Evolutionary conservation across 805 yeast genomes (phyloP), one percentile per base, ranked within the genome.

Genomic region (Metschnikowia picachoensis): DNA sequence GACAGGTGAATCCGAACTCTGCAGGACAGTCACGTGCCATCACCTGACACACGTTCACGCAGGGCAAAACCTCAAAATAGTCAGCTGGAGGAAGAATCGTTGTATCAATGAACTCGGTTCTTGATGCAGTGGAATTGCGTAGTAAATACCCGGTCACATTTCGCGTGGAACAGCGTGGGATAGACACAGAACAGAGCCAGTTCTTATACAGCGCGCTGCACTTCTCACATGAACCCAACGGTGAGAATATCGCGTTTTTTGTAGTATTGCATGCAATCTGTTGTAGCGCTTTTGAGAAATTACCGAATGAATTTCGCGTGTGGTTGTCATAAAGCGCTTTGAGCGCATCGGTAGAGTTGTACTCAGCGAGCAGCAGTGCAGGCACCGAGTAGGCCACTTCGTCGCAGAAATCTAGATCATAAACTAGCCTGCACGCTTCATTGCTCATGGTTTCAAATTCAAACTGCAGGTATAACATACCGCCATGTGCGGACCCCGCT

Each of bases 351-450:
- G 49, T 43, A 17, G 43, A 31, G 31, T 16, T 35, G 35, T 41
- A 48, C 35, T 30, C 48, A 38, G 8, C 39, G 27, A 29, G 51
- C 36, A 46, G 48, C 13, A 66, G 67, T 7, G 63, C 72, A 0
- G 98, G 98, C 0, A 87, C 96, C 0, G 96, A 77, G 65, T 91
- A 92, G 1, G 96, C 94, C 20, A 92, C 95, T 38, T 79, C 78
- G 29, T 73, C 64, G 64, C 99, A 92, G 58, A 90, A 90, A 2
- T 78, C 82, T 48, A 92, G 70, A 48, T 80, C 85, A 60, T 79
- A 88, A 14, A 90, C 77, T 40, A 91, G 66, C 49, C 84, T 79
- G 62, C 99, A 92, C 1, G 87, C 77, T 15, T 70, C 67, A 2
- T 73, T 60, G 25, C 62, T 64, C 62, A 78, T 64, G 2, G 88